phyloP scores from a whole-genome alignment of 495 filamentous ascomycete genomes.

The Hypoxylon fuscum region DNA sequence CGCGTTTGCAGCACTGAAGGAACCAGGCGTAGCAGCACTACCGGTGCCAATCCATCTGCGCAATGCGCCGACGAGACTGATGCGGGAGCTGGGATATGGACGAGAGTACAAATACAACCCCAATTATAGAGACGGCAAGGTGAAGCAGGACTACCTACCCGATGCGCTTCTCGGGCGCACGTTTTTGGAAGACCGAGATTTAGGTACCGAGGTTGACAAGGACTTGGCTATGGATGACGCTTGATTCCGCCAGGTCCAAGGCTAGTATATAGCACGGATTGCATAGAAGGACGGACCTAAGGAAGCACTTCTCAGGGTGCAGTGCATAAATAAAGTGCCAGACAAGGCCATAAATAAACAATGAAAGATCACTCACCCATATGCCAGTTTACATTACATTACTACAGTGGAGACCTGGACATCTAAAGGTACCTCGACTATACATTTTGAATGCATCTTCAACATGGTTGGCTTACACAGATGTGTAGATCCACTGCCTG shows the following conservation, averaged over 20 bases:
- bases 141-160: conserved; percentile 90
- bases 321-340: not conserved
- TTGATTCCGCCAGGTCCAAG: conserved; percentile 25
- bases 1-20: conserved; percentile 74
- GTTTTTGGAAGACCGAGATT: conserved; percentile 84
- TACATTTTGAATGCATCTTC: too few relatives aligned
- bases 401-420: too few relatives aligned
- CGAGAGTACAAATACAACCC: conserved; percentile 97
- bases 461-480: too few relatives aligned
- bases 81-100: conserved; percentile 92
- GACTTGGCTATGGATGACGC: conserved; percentile 51
- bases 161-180: conserved; percentile 69
- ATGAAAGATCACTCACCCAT: not conserved
- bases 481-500: too few relatives aligned
- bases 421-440: too few relatives aligned
- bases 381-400: too few relatives aligned
- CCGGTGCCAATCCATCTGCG: conserved; percentile 87
- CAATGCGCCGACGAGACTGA: conserved; percentile 89
- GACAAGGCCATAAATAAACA: not conserved
- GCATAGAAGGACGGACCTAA: not conserved
- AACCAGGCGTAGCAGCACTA: conserved; percentile 80
- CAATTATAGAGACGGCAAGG: conserved; percentile 82
- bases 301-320: not conserved
- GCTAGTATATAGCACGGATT: not conserved
- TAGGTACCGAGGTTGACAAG: conserved; percentile 80